phyloP scores from a whole-genome alignment of 345 rosid species.

The Brassica carinata region DNA sequence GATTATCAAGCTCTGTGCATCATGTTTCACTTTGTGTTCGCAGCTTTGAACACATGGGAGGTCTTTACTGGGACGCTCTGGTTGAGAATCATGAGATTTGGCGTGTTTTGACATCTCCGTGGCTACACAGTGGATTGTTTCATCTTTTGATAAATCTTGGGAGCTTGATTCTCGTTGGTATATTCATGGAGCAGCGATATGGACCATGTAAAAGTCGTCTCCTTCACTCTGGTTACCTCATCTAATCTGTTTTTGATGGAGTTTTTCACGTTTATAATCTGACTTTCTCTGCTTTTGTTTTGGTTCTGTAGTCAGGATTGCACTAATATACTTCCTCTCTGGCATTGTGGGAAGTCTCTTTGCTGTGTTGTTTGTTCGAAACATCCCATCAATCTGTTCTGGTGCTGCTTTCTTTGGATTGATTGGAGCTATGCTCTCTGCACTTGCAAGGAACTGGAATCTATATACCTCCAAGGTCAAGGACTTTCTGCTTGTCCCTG shows the following conservation, averaged over 20 bases:
- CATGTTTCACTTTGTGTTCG: constrained; percentile 13
- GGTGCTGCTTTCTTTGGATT: constrained; percentile 75
- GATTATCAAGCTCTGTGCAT: not conserved
- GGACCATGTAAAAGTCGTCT: constrained; percentile 58
- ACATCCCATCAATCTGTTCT: constrained; percentile 66
- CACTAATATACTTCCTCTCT: constrained; percentile 66
- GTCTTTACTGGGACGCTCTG: constrained; percentile 53
- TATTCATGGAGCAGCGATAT: constrained; percentile 79
- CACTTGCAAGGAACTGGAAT: constrained; percentile 67
- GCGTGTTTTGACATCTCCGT: constrained; percentile 70
- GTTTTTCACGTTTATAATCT: not conserved
- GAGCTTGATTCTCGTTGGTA: constrained; percentile 64
- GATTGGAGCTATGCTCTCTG: constrained; percentile 78
- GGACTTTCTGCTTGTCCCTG: not conserved
- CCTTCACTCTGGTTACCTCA: not conserved
- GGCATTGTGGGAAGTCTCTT: constrained; percentile 65
- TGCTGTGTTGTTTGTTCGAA: constrained; percentile 60
- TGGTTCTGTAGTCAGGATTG: constrained; percentile 63
- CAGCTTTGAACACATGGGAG: constrained; percentile 84
- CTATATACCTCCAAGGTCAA: constrained; percentile 65
- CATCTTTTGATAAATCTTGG: constrained; percentile 76
- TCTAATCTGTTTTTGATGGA: not conserved
- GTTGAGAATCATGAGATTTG: constrained; percentile 58
- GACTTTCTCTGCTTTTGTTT: not conserved
- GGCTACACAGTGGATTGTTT: constrained; percentile 80